Evolutionary conservation across 768 basidiomycete genomes (phyloP).

Genomic region (Saitozyma sp.): DNA sequence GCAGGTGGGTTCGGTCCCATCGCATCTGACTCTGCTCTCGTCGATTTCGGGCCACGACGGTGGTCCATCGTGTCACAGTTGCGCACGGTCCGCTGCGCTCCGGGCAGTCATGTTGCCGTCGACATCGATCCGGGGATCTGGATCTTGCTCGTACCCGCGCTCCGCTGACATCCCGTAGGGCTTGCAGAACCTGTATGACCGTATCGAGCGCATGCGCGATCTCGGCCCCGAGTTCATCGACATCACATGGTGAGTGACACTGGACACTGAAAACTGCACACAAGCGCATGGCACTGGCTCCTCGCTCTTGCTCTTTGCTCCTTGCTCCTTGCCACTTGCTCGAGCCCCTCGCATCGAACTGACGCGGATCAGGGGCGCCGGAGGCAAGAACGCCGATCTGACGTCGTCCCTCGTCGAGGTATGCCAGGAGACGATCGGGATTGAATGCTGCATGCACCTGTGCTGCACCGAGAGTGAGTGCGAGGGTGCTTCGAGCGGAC

Average conservation of each 20-base stretch:
- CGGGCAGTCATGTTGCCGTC: too few species aligned
- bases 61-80: neutral
- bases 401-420: conserved; percentile 92
- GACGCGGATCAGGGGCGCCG: conserved; percentile 73
- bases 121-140: too few species aligned
- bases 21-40: too few species aligned
- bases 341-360: neutral
- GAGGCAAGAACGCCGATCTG: conserved; percentile 89
- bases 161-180: conserved; percentile 58
- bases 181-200: conserved; percentile 92
- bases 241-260: conserved; percentile 74
- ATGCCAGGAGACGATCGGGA: conserved; percentile 85
- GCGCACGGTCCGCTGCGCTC: neutral
- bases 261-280: too few species aligned
- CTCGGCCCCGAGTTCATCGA: conserved; percentile 97
- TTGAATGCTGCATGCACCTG: conserved; percentile 98
- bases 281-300: too few species aligned
- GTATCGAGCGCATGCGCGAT: conserved; percentile 95
- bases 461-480: conserved; percentile 84
- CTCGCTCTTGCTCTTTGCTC: too few species aligned
- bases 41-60: too few species aligned
- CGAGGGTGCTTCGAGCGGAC: neutral
- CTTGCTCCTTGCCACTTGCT: neutral
- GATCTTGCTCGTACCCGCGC: too few species aligned
- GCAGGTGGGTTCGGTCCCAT: conserved; percentile 61